Base-by-base conservation (phyloP, 139 green algal genomes). In the Closterium sp. region DNA sequence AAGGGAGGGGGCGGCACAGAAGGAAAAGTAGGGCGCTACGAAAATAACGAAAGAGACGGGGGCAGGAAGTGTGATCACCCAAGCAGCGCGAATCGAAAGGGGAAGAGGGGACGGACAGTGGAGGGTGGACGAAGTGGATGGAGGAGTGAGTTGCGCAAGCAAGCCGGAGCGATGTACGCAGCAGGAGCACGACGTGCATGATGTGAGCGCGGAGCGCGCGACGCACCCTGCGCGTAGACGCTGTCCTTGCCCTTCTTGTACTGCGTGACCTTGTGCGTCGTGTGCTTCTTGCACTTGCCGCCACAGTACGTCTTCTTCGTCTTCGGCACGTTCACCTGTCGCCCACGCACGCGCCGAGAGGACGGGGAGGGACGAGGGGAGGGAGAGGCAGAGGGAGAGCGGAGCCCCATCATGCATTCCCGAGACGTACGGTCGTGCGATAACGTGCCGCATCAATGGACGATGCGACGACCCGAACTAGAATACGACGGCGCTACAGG, bases 241-340 rank as follows among this genome's bases (percentile, higher is more conserved):
- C 95, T 98, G 66, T 98, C 98, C 96, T 99, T 99, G 91, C 98
- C 98, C 31, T 98, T 99, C 97, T 99, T 99, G 96, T 99, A 99
- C 96, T 99, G 98, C 30, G 98, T 99, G 90, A 99, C 98, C 96
- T 99, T 99, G 96, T 99, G 98, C 94, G 97, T 94, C 81, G 96
- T 97, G 95, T 99, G 97, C 97, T 99, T 99, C 87, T 96, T 96
- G 97, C 97, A 99, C 96, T 98, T 98, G 94, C 94, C 96, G 96
- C 98, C 98, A 97, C 98, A 99, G 95, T 98, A 99, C 81, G 98
- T 96, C 94, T 96, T 96, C 97, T 99, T 99, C 84, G 97, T 97
- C 96, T 99, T 99, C 31, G 98, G 98, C 43, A 99, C 95, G 95
- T 99, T 99, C 96, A 99, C 98, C 97, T 99, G 91, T 28, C 30